These are phyloP conservation scores for Funneliformis mosseae DNA, from an alignment of 192 early-diverging fungal genomes.

Conservation along the genomic window DNA sequence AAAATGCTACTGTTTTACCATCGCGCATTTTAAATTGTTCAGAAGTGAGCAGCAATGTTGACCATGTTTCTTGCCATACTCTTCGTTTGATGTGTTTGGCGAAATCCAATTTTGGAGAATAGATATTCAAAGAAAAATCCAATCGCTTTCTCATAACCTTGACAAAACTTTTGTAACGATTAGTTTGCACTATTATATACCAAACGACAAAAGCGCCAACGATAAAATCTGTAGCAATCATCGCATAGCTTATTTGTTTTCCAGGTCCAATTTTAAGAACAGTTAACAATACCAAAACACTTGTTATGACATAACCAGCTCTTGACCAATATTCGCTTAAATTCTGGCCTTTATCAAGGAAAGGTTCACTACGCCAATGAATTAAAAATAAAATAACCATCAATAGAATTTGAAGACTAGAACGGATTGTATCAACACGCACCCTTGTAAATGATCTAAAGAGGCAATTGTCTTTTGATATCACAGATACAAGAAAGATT, in stretches of 20 bases:
- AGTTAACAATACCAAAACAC: constrained; percentile 56
- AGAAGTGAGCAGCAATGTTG: constrained; percentile 58
- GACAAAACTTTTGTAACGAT: constrained; percentile 23
- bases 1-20: constrained; percentile 56
- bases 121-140: constrained; percentile 54
- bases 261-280: constrained; percentile 49
- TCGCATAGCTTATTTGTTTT: constrained; percentile 46
- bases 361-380: constrained; percentile 61
- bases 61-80: constrained; percentile 76
- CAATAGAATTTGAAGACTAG: constrained; percentile 49
- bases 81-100: constrained; percentile 50
- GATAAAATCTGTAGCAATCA: constrained; percentile 41
- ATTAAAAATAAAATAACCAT: constrained; percentile 53
- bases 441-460: constrained; percentile 46
- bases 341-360: constrained; percentile 61
- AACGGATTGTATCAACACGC: constrained; percentile 51
- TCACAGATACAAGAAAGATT: constrained; percentile 48
- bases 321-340: constrained; percentile 52
- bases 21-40: constrained; percentile 61
- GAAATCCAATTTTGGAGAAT: constrained; percentile 47
- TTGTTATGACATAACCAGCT: constrained; percentile 45
- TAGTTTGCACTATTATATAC: constrained; percentile 45
- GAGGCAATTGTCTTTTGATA: constrained; percentile 70
- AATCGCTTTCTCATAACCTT: constrained; percentile 40
- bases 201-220: constrained; percentile 47